Base-by-base conservation (phyloP, 1,284 basidiomycete species). In the Clitocybe nebularis region DNA sequence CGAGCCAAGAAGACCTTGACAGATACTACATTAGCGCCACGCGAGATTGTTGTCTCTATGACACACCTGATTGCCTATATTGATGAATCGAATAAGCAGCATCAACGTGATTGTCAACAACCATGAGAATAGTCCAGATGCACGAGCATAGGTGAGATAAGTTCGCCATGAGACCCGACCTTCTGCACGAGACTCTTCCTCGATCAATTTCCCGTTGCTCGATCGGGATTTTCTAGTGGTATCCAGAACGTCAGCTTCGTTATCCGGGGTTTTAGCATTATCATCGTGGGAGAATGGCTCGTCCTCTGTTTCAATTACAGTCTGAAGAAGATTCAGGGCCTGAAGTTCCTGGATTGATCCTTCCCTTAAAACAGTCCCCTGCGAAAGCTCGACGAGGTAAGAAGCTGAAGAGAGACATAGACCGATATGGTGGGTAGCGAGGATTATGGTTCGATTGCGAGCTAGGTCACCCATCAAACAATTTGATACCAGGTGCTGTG, bases 381-480 rank as follows among this genome's bases (percentile, higher is more conserved):
- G 69, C 0, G 74, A 68, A 4, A 90, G 67, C 49, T 87, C 82
- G 14, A 90, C 67, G 1, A 89, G 64, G 56, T 84, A 83, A 23
- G 79, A 69, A 1, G 84, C 76, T 9, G 71, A 61, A 2, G 82
- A 77, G 0, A 85, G 63, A 49, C 86, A 84, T 1, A 90, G 68
- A 36, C 74, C 79, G 49, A 93, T 81, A 54, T 93, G 89, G 60
- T 95, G 92, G 0, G 90, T 93, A 25, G 94, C 89, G 3, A 95
- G 71, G 43, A 94, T 77, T 43, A 90, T 73, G 0, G 88, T 92
- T 10, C 89, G 73, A 34, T 73, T 75, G 20, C 68, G 67, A 49
- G 83, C 73, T 3, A 92, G 67, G 0, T 74, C 66, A 7, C 88
- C 81, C 6, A 68, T 70, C 11, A 91, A 64, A 50, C 85, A 82